phyloP scores from a whole-genome alignment of 306 rosid species.

The Citrullus colocynthis region DNA sequence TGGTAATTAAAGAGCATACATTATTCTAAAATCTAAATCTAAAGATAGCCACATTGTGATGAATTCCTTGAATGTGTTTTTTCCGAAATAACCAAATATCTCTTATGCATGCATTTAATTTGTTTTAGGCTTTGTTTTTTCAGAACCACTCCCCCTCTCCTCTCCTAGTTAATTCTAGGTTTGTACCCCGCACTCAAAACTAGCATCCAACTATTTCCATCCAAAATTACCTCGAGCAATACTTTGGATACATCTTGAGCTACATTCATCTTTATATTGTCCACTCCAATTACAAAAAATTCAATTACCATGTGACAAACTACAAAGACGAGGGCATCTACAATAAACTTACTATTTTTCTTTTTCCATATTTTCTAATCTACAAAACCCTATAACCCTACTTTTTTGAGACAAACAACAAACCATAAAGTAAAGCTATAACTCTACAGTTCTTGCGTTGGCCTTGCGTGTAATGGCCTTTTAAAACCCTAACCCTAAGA shows the following conservation, averaged over 20 bases:
- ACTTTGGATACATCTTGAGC: no score
- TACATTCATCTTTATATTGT: no score
- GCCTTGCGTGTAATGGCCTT: background rate
- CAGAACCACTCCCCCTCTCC: background rate
- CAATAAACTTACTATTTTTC: no score
- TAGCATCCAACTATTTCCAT: background rate
- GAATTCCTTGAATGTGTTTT: background rate
- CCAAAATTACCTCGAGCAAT: background rate
- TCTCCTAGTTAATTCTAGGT: background rate
- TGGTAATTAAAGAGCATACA: no score
- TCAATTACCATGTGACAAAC: no score
- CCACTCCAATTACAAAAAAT: no score
- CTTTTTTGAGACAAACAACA: background rate
- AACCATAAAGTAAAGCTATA: background rate
- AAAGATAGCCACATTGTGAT: background rate
- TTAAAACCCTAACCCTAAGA: constrained; percentile 8
- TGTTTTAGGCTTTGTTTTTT: background rate
- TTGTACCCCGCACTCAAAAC: background rate
- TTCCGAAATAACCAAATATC: background rate
- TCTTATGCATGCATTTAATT: background rate
- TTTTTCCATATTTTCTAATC: background rate
- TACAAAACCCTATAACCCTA: background rate
- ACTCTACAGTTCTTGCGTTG: background rate
- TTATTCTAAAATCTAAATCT: background rate
- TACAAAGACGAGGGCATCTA: no score